phyloP scores from a whole-genome alignment of 2,329 filamentous ascomycete genomes.

The Calonectria henricotiae region DNA sequence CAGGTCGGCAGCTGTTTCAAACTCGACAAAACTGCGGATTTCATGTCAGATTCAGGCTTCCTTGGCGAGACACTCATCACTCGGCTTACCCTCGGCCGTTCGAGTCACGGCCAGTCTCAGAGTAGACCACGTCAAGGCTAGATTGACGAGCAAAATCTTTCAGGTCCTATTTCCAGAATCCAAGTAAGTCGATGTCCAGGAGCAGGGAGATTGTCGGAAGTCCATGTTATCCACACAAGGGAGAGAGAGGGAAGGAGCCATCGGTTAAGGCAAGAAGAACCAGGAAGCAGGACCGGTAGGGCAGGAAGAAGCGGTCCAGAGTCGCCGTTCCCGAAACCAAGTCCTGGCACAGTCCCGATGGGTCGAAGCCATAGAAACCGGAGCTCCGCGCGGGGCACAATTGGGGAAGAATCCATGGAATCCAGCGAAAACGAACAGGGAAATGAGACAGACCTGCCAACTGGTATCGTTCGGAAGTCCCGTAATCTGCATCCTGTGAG shows the following conservation, averaged over 20 bases:
- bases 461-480: conserved; percentile 98
- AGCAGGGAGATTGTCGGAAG: conserved; percentile 54
- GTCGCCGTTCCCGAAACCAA: conserved; percentile 52
- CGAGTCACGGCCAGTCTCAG: conserved; percentile 92
- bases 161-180: conserved; percentile 91
- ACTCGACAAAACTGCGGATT: conserved; percentile 88
- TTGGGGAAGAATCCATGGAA: conserved; percentile 58
- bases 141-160: conserved; percentile 99
- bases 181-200: conserved; percentile 84
- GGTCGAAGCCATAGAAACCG: conserved; percentile 54
- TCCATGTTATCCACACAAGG: conserved; percentile 59
- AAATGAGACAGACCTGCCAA: conserved; percentile 97
- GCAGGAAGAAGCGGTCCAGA: conserved; percentile 49
- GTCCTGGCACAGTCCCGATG: conserved; percentile 50
- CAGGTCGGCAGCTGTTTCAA: conserved; percentile 92
- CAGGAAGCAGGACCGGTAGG: conserved; percentile 51
- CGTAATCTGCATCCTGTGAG: conserved; percentile 97
- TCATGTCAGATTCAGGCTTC: conserved; percentile 21
- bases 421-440: conserved; percentile 72
- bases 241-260: conserved; percentile 52
- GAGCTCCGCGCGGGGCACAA: conserved; percentile 54
- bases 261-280: conserved; percentile 61
- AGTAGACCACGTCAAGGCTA: conserved; percentile 97
- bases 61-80: neutral
- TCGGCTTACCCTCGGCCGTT: conserved; percentile 89